Conservation (phyloP, 1,284 basidiomycete genomes). For the Schizophyllum amplum region DNA sequence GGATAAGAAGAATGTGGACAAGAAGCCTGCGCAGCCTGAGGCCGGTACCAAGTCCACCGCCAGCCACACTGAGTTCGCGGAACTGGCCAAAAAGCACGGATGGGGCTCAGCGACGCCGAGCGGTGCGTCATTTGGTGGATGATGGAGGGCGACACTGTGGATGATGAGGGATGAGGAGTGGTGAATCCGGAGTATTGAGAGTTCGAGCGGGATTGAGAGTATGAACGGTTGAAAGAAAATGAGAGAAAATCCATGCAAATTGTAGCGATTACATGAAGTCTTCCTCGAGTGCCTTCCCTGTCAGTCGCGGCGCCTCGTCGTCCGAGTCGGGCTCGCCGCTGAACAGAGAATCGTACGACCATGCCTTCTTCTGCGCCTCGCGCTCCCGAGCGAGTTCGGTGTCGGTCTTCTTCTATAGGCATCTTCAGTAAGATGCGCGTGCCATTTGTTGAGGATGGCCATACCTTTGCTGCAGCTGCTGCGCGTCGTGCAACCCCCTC, state of each 20-base stretch:
- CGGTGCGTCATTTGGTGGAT: conserved; percentile 11
- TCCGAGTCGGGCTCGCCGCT: conserved; percentile 35
- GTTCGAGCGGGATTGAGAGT: too few species aligned
- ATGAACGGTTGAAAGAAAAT: too few species aligned
- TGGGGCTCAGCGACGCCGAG: conserved; percentile 20
- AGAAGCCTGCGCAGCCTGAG: background rate
- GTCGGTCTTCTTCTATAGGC: conserved; percentile 63
- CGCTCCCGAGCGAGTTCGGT: conserved; percentile 54
- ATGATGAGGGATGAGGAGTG: too few species aligned
- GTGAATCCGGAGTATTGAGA: too few species aligned
- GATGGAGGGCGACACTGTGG: background rate
- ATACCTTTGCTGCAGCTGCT: conserved; percentile 56
- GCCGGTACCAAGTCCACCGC: background rate
- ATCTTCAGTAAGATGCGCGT: background rate
- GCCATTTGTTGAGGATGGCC: background rate
- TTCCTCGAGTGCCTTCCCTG: conserved; percentile 52
- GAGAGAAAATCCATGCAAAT: background rate
- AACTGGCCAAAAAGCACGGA: conserved; percentile 17
- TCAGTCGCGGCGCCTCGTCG: conserved; percentile 25
- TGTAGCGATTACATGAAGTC: conserved; percentile 44
- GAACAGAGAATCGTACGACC: conserved; percentile 70
- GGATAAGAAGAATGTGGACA: background rate
- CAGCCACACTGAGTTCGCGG: conserved; percentile 16
- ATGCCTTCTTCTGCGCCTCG: conserved; percentile 70
- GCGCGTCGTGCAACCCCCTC: conserved; percentile 65